These are phyloP conservation scores for Mortierella antarctica DNA, from an alignment of 192 early-diverging fungal genomes.

Conservation along the genomic window DNA sequence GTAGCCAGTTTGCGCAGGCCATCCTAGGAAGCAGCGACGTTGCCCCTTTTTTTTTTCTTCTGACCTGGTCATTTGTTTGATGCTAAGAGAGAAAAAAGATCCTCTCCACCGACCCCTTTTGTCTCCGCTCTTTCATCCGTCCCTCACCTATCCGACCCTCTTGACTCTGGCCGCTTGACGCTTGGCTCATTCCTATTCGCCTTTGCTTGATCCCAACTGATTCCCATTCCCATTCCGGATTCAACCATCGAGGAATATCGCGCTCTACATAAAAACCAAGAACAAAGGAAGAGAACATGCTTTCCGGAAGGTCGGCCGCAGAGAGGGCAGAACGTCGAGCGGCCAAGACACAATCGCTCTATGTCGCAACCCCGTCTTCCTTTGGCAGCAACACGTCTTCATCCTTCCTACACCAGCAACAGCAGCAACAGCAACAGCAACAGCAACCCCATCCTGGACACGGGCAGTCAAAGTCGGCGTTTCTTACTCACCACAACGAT, in stretches of 20 bases:
- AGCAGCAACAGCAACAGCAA: constrained; percentile 12
- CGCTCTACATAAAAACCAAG: not conserved
- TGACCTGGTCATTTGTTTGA: no score
- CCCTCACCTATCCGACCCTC: not conserved
- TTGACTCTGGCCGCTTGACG: not conserved
- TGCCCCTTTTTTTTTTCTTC: no score
- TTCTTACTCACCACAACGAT: not conserved
- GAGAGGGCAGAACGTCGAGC: constrained; percentile 48
- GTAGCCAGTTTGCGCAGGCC: no score
- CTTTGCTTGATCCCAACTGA: constrained; percentile 4
- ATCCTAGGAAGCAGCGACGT: no score
- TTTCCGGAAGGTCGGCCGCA: constrained; percentile 40
- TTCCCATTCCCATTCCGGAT: constrained; percentile 28
- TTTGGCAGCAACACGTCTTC: not conserved
- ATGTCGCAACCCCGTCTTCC: constrained; percentile 38
- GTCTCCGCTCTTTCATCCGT: not conserved
- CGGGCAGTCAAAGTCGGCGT: constrained; percentile 1
- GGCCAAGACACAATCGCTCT: constrained; percentile 52
- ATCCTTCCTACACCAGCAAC: constrained; percentile 19
- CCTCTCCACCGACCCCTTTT: no score
- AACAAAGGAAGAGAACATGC: constrained; percentile 13
- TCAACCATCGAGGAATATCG: not conserved
- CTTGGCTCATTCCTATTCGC: constrained; percentile 20
- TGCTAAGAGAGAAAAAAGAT: no score
- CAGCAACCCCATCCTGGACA: constrained; percentile 5